Base-by-base conservation (phyloP, 1,284 basidiomycete genomes). In the Leucoagaricus sp. region DNA sequence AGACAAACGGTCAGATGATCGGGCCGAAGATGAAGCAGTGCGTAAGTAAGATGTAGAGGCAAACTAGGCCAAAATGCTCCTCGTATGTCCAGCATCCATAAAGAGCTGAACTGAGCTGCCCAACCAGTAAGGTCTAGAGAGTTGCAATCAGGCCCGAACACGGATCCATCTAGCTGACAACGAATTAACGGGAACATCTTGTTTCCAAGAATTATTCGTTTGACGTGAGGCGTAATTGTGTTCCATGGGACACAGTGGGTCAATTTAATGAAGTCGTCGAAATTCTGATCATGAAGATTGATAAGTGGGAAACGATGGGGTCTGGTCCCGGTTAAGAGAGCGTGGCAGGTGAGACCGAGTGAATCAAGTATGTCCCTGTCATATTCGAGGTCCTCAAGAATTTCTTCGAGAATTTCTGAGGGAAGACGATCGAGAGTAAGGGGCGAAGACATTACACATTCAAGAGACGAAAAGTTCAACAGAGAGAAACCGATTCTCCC, bases 211-310 rank as follows among this genome's bases (percentile, higher is more conserved):
- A 6, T 15, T 4, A 55, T 19, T 12, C 26, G 46, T 15, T 42
- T 34, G 6, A 55, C 29, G 9, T 33, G n/a, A 12, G 53, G 53
- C 10, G 49, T 29, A 9, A 55, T 33, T 4, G 36, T 48, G 46
- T 55, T 55, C 53, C 53, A 55, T 6, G 38, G 46, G 15, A 12
- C n/a, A 19, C 9, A 8, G 26, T 49, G 25, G 8, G 53, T 55
- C 21, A 55, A 17, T 23, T 49, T 26, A 46, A 55, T 42, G 26
- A 55, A 55, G 19, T 29, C 25, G 13, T 42, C 28, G 19, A 55
- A 42, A 23, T 55, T 55, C 12, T 44, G 13, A 25, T 55, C 36
- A 42, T 55, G 53, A 23, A 55, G 53, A 15, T 36, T 49, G 19
- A 55, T 55, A 13, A 13, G 25, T 15, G 53, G 53, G 23, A 55